Evolutionary conservation across 805 yeast species (phyloP).

Genomic region (Yarrowia yakushimensis): DNA sequence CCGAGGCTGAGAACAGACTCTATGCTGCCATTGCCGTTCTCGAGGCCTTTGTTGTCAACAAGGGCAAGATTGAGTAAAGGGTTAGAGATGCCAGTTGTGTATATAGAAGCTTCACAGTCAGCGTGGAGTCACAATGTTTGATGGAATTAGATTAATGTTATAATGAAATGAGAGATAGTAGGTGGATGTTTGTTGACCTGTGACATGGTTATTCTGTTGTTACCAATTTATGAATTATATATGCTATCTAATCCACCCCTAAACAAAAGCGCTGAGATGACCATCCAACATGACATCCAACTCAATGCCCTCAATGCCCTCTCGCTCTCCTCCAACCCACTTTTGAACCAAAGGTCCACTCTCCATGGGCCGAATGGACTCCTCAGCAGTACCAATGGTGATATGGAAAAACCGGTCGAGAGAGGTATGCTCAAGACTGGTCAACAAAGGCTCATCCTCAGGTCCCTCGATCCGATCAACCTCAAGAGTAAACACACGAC

Average conservation of each 20-base stretch:
- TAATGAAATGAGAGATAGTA: no score
- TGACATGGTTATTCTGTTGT: no score
- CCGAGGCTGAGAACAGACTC: slow-evolving; percentile 92
- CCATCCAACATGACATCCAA: slow-evolving; percentile 9
- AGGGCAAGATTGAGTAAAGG: slow-evolving; percentile 46
- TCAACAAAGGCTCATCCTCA: neutral
- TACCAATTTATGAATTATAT: no score
- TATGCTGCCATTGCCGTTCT: slow-evolving; percentile 95
- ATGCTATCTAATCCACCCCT: neutral
- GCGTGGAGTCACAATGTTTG: no score
- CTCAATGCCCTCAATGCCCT: neutral
- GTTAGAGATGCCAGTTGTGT: neutral
- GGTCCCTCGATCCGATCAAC: neutral
- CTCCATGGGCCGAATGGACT: neutral
- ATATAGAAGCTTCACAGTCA: neutral
- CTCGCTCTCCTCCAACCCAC: neutral
- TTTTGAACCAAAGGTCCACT: slow-evolving; percentile 3
- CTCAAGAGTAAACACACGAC: neutral
- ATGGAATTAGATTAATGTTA: neutral
- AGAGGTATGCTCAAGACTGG: neutral
- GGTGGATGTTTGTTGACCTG: no score
- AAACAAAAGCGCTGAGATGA: neutral
- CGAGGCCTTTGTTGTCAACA: slow-evolving; percentile 83
- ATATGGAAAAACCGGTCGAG: slow-evolving; percentile 6
- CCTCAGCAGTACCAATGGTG: slow-evolving; percentile 8